A percentile compares a stretch with the other conserved stretches of the same genome.
phyloP scores from a whole-genome alignment of 1,284 basidiomycete species.

The Ceratobasidium sp. region DNA sequence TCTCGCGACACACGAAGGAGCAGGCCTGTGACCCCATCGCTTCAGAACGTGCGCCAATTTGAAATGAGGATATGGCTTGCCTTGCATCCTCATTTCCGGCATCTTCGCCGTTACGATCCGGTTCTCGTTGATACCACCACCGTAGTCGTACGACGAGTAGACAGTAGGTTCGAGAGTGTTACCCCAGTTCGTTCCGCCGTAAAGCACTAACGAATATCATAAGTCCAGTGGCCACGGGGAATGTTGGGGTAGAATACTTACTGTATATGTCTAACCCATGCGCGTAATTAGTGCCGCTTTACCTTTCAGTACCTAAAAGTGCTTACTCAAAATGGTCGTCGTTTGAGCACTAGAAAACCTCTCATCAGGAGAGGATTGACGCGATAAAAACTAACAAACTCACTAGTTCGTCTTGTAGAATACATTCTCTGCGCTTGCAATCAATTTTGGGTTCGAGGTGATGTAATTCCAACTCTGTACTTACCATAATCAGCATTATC shows the following conservation, averaged over 20 bases:
- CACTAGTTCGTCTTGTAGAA: constrained; percentile 63
- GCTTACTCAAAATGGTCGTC: constrained; percentile 59
- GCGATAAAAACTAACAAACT: constrained; percentile 43
- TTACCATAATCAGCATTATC: constrained; percentile 57
- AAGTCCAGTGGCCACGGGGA: not conserved
- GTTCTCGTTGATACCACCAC: constrained; percentile 46
- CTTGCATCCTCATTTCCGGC: constrained; percentile 46
- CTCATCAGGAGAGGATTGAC: not conserved
- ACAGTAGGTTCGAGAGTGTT: constrained; percentile 57
- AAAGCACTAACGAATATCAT: constrained; percentile 54
- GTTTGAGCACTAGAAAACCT: constrained; percentile 55
- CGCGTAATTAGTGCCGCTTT: not conserved
- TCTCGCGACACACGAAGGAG: constrained; percentile 55
- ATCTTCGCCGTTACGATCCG: constrained; percentile 46
- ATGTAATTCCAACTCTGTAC: constrained; percentile 28
- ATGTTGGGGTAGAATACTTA: constrained; percentile 46
- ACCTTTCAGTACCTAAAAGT: not conserved
- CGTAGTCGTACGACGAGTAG: constrained; percentile 49
- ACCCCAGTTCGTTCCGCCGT: constrained; percentile 62
- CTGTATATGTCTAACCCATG: constrained; percentile 57
- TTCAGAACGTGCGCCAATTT: not conserved
- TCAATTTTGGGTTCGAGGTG: constrained; percentile 8
- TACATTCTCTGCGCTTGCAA: constrained; percentile 54
- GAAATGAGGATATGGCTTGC: not conserved
- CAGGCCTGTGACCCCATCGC: constrained; percentile 50